A percentile compares a stretch with the other conserved stretches of the same genome.
phyloP scores from a whole-genome alignment of 2,329 filamentous ascomycete genomes.

The Monilinia fructicola region DNA sequence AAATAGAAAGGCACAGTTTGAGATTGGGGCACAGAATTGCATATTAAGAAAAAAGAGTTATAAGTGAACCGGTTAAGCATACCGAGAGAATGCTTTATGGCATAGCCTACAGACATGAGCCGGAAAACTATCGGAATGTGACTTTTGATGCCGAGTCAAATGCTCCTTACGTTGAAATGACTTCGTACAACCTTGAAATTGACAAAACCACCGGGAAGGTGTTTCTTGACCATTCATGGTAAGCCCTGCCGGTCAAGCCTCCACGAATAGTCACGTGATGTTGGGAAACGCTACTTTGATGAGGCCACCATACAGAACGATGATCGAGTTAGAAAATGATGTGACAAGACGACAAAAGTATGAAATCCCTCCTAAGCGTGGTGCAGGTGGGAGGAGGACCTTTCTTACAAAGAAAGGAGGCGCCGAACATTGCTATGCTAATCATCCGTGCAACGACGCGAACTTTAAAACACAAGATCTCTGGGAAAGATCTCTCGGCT shows the following conservation, averaged over 20 bases:
- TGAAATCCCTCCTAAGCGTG: neutral
- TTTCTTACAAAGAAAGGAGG: neutral
- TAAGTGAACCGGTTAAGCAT: no score
- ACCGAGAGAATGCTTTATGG: slow-evolving; percentile 33
- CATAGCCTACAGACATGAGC: slow-evolving; percentile 31
- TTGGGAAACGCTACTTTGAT: accelerated
- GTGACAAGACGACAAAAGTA: neutral
- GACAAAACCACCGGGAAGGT: slow-evolving; percentile 25
- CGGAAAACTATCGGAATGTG: slow-evolving; percentile 28
- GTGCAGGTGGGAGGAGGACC: neutral
- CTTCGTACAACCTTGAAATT: slow-evolving; percentile 31
- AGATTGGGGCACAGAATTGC: no score
- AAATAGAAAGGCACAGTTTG: no score
- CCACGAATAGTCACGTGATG: neutral
- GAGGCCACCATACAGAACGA: neutral
- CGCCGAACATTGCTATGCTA: no score
- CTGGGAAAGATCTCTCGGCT: no score
- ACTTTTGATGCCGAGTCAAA: slow-evolving; percentile 34
- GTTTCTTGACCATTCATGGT: neutral
- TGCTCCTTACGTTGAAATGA: slow-evolving; percentile 36
- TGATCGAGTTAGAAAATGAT: neutral
- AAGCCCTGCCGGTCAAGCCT: neutral
- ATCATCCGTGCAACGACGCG: no score
- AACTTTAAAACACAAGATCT: no score
- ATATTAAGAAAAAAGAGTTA: no score